These are phyloP conservation scores for Aspergillus fijiensis DNA, from an alignment of 2,329 filamentous ascomycete species.

Conservation along the genomic window DNA sequence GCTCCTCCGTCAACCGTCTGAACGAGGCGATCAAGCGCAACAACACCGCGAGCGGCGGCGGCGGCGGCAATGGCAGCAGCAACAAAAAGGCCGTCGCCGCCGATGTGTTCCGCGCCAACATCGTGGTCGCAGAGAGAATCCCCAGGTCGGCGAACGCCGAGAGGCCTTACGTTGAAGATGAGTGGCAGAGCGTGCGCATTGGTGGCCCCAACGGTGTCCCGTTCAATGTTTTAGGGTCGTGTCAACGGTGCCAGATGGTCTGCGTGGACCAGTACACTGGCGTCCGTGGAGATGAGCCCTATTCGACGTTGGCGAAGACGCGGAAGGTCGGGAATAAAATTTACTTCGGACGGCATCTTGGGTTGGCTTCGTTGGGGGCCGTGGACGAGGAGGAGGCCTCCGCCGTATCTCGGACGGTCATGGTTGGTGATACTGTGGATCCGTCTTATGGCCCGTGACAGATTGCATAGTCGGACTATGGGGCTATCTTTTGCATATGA, in stretches of 20 bases:
- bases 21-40: conserved; percentile 68
- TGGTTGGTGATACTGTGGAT: conserved; percentile 42
- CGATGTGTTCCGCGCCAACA: conserved; percentile 83
- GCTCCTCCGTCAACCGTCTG: conserved; percentile 73
- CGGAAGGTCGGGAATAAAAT: conserved; percentile 80
- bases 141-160: conserved; percentile 46
- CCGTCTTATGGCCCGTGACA: conserved; percentile 28
- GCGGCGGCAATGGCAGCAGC: conserved; percentile 31
- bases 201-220: conserved; percentile 52
- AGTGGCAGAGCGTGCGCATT: conserved; percentile 69
- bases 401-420: conserved; percentile 29
- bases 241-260: conserved; percentile 92
- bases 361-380: conserved; percentile 37
- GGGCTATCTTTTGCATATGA: not conserved
- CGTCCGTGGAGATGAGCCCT: conserved; percentile 77
- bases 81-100: conserved; percentile 61
- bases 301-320: conserved; percentile 83
- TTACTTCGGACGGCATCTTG: conserved; percentile 79
- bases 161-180: conserved; percentile 74
- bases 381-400: conserved; percentile 16
- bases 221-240: conserved; percentile 71
- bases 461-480: conserved; percentile 1
- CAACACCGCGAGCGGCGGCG: conserved; percentile 36
- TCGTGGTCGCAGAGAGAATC: conserved; percentile 64
- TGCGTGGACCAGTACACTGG: conserved; percentile 86